Percentiles rank a stretch among this genome's conserved stretches.
These are phyloP conservation scores for Beauveria sp. DNA, from an alignment of 2,329 filamentous ascomycete species.

Conservation along the genomic window DNA sequence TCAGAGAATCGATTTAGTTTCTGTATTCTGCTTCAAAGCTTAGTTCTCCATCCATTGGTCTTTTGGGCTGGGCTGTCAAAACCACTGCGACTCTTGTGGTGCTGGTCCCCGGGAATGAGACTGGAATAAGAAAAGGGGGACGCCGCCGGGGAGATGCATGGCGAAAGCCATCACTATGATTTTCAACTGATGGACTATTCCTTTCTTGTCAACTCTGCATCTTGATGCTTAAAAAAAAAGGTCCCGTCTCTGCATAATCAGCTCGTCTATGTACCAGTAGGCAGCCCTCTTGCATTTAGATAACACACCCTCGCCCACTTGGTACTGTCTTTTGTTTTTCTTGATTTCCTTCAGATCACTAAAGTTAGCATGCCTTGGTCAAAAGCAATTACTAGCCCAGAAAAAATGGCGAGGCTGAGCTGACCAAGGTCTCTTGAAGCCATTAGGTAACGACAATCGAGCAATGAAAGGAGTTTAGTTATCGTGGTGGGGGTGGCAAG, in stretches of 20 bases:
- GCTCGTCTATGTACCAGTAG: neutral
- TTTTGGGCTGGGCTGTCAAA: too few species aligned
- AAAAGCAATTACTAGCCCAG: neutral
- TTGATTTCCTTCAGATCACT: neutral
- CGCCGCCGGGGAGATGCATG: neutral
- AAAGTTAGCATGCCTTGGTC: neutral
- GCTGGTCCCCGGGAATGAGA: neutral
- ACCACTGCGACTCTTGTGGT: neutral
- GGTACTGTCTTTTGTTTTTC: neutral
- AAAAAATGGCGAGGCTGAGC: neutral
- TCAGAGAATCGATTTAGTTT: too few species aligned
- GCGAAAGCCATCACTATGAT: neutral
- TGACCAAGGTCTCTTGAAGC: neutral
- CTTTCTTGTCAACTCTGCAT: neutral
- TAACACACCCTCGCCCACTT: conserved; percentile 1
- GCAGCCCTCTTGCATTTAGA: neutral
- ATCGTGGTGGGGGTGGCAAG: too few species aligned
- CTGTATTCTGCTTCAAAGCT: too few species aligned
- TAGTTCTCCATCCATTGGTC: neutral
- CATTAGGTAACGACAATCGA: conserved; percentile 6
- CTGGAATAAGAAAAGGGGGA: neutral
- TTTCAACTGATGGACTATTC: neutral
- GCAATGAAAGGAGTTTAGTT: neutral
- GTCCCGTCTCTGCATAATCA: neutral
- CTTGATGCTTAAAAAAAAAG: neutral